Conservation (phyloP, 1,139 yeast genomes). For the Meyerozyma carpophila region DNA sequence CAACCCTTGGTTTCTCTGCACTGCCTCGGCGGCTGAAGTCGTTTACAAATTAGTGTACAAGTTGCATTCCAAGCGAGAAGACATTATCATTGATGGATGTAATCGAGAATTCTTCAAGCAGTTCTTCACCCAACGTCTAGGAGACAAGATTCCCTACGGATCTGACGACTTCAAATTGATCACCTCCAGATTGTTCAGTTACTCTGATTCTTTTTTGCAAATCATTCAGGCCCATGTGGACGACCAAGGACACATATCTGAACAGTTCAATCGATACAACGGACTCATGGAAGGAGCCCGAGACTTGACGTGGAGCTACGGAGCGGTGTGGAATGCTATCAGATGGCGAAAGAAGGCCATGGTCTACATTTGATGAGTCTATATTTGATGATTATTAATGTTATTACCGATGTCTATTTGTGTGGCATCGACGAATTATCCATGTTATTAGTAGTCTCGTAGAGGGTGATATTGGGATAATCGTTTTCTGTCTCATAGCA, state of each 20-base stretch:
- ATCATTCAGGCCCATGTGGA: conserved; percentile 71
- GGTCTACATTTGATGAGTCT: not conserved
- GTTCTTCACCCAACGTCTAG: conserved; percentile 16
- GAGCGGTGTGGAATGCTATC: conserved; percentile 68
- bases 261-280: conserved; percentile 74
- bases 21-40: conserved; percentile 72
- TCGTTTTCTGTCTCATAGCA: conserved; percentile 33
- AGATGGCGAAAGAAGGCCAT: conserved; percentile 51
- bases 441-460: conserved; percentile 46
- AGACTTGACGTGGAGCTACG: conserved; percentile 88
- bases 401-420: not conserved
- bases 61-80: conserved; percentile 16
- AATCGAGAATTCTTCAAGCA: conserved; percentile 26
- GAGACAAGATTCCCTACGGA: conserved; percentile 38
- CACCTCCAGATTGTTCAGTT: conserved; percentile 41
- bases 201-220: conserved; percentile 74
- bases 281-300: conserved; percentile 89
- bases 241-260: conserved; percentile 72
- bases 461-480: conserved; percentile 42
- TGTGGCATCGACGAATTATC: conserved; percentile 12
- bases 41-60: conserved; percentile 35
- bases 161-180: conserved; percentile 43
- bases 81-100: conserved; percentile 18
- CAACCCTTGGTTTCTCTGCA: conserved; percentile 93
- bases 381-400: not conserved